Evolutionary conservation across 1,284 basidiomycete genomes (phyloP).

Genomic region (Sporisorium graminicola): DNA sequence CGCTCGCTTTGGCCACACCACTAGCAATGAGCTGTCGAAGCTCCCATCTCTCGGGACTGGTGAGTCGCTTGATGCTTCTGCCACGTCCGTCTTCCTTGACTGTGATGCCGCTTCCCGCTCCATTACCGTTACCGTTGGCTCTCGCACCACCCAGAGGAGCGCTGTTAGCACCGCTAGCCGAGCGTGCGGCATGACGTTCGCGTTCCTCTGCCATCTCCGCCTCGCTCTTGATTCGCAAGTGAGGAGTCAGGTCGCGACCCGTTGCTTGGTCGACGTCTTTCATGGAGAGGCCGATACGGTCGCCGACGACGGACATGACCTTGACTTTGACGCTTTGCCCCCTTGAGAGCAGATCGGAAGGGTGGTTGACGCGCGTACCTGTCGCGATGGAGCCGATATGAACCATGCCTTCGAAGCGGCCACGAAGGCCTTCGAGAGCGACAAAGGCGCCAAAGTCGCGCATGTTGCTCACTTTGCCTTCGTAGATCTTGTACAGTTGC

Average conservation of each 20-base stretch:
- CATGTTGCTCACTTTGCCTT: slow-evolving; percentile 84
- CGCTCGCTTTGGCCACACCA: slow-evolving; percentile 88
- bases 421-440: slow-evolving; percentile 84
- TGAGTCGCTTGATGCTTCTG: slow-evolving; percentile 82
- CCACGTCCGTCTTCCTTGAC: slow-evolving; percentile 56
- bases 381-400: slow-evolving; percentile 93
- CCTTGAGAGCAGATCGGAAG: slow-evolving; percentile 85
- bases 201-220: slow-evolving; percentile 75
- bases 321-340: slow-evolving; percentile 90
- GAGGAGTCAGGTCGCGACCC: slow-evolving; percentile 90
- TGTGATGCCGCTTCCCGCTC: slow-evolving; percentile 44
- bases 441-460: slow-evolving; percentile 98
- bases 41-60: slow-evolving; percentile 98
- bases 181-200: slow-evolving; percentile 38
- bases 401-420: slow-evolving; percentile 92
- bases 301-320: slow-evolving; percentile 83
- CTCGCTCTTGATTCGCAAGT: slow-evolving; percentile 90
- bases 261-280: slow-evolving; percentile 94
- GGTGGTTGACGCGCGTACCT: slow-evolving; percentile 80
- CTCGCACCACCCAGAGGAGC: slow-evolving; percentile 68
- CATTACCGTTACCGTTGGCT: slow-evolving; percentile 11
- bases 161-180: slow-evolving; percentile 72
- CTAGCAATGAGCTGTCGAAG: slow-evolving; percentile 98
- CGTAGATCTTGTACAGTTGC: slow-evolving; percentile 93
- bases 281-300: slow-evolving; percentile 88